Evolutionary conservation across 768 basidiomycete genomes (phyloP).

Genomic region (Clitopilus hobsonii): DNA sequence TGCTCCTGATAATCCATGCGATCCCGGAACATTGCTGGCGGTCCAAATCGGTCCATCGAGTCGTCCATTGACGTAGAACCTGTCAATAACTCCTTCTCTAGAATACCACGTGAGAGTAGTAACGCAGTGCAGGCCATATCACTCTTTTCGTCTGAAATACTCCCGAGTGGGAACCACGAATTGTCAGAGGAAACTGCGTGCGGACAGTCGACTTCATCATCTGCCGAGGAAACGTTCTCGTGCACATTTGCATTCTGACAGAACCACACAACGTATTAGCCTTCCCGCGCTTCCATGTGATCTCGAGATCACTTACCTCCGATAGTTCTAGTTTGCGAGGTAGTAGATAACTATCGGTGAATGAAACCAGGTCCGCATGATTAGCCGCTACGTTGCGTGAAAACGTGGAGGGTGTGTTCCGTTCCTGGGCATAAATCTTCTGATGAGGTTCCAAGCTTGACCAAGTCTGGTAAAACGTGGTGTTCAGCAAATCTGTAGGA

Average conservation of each 20-base stretch:
- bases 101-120: conserved; percentile 41
- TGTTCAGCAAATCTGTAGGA: neutral
- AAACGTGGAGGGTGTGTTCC: neutral
- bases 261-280: neutral
- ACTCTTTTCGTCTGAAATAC: conserved; percentile 37
- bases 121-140: conserved; percentile 45
- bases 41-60: conserved; percentile 21
- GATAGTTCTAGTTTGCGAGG: conserved; percentile 25
- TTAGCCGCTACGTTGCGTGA: conserved; percentile 7
- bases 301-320: conserved; percentile 31
- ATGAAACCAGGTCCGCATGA: conserved; percentile 47
- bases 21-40: conserved; percentile 30
- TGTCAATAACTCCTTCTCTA: conserved; percentile 22
- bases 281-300: neutral
- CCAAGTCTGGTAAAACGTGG: conserved; percentile 5
- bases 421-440: neutral
- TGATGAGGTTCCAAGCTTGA: conserved; percentile 1
- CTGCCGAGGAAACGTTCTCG: conserved; percentile 21
- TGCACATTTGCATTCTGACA: neutral
- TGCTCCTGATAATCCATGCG: conserved; percentile 40
- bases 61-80: conserved; percentile 23
- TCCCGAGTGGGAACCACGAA: conserved; percentile 21
- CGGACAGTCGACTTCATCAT: conserved; percentile 55
- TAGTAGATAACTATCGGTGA: conserved; percentile 46
- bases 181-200: conserved; percentile 31